These are phyloP conservation scores for Brassica incana DNA, from an alignment of 345 rosid genomes.

Conservation along the genomic window DNA sequence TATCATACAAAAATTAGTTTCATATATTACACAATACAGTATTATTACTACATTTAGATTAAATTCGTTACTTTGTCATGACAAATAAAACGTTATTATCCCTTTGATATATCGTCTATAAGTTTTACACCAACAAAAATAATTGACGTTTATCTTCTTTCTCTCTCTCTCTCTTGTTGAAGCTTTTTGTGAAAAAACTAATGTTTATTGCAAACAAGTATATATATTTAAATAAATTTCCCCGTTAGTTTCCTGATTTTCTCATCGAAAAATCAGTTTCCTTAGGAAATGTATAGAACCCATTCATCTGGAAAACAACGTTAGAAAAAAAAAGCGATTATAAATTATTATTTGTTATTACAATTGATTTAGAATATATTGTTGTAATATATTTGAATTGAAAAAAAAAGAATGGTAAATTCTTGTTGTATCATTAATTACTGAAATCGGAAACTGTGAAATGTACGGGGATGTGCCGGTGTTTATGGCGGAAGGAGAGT, in stretches of 20 bases:
- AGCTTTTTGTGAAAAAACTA: background rate
- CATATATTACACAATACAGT: slow-evolving; percentile 1
- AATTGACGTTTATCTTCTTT: slow-evolving; percentile 5
- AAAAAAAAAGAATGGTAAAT: background rate
- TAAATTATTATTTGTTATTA: background rate
- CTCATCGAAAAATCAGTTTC: background rate
- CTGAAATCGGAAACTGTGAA: slow-evolving; percentile 4
- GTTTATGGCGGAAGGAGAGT: slow-evolving; percentile 37
- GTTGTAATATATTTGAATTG: background rate
- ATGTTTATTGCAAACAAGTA: slow-evolving; percentile 6
- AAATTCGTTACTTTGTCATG: background rate
- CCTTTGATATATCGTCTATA: slow-evolving; percentile 6
- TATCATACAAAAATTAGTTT: slow-evolving; percentile 5
- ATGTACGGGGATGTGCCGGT: slow-evolving; percentile 42
- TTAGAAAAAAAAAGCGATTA: slow-evolving; percentile 11
- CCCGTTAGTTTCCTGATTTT: background rate
- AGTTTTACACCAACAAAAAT: slow-evolving; percentile 18
- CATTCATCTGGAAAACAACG: background rate
- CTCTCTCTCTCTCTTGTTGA: slow-evolving; percentile 9
- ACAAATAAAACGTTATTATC: background rate
- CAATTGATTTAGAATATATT: background rate
- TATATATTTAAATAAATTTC: background rate
- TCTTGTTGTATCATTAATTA: background rate
- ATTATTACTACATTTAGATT: slow-evolving; percentile 28
- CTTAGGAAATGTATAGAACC: background rate